Base-by-base conservation (phyloP, 148 eudicot genomes). In the Rhododendron griersonianum region DNA sequence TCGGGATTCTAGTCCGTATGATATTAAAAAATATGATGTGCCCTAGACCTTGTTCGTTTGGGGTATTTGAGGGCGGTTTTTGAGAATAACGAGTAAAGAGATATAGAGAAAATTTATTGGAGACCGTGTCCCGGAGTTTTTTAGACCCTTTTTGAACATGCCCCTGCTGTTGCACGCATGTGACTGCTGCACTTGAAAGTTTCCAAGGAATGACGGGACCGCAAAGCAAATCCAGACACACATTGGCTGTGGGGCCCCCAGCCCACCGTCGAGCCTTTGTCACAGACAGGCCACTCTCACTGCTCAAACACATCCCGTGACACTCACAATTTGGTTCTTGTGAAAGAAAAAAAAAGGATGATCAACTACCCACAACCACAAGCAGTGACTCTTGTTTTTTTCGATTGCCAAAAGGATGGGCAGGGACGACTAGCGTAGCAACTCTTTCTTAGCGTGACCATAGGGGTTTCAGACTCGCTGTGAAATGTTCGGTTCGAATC, bases 391-490 rank as follows among this genome's bases (percentile, higher is more conserved):
- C 11, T 41, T 41, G 7, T 41, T 41, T 41, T 41, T 41, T 5
- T 5, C 7, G 37, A 5, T 41, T 41, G 45, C 1, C 7, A 0
- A 41, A 41, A 41, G 1, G 7, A 6, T 0, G 45, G 7, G 0
- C 0, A 41, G 1, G 1, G 8, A 6, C 1, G 1, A 41, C 1
- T 7, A 5, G 8, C 45, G 7, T 41, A 41, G 45, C 7, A 41
- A 41, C 0, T 41, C 1, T 6, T 0, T 0, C 0, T 41, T 41
- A 6, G 7, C 7, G 7, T 41, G 45, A 41, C 0, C 8, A 41
- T 41, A 41, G 7, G 8, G 1, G 7, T 6, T 41, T 41, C 0
- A 0, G 45, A 41, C 0, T 0, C 1, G 7, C 45, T 41, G 7
- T 41, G 1, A 41, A 41, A 41, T 5, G 0, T 41, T 7, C 45